Evolutionary conservation across 768 basidiomycete species (phyloP), one percentile per base, ranked within the genome.

Genomic region (Tephrocybe sp.): DNA sequence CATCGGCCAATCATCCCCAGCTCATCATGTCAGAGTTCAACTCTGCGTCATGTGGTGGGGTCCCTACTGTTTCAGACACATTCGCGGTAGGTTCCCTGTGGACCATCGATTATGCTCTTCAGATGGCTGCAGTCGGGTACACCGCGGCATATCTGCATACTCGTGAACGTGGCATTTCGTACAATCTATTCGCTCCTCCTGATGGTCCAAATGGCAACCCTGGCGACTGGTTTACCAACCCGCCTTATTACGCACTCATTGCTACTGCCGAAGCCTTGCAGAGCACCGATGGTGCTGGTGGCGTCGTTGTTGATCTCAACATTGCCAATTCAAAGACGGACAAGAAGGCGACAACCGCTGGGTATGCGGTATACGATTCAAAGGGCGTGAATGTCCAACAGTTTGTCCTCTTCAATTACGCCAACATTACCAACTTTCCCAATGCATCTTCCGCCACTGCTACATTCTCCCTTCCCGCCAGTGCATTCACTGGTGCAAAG

Each of bases 341-440:
- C 49, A 58, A 57, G 11, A 67, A 62, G 55, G 68, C 71, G 25
- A 72, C 71, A 18, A 69, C 69, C 31, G 74, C 77, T 52, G 70
- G 77, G 25, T 86, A 88, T 60, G 82, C 77, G 4, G 63, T 86
- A 22, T 83, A 83, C 67, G 80, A 86, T 52, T 69, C 78, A 29
- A 63, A 61, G 11, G 69, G 69, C 39, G 69, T 73, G 2, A 67
- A 68, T 1, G 61, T 78, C 21, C 62, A 68, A 27, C 67, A 70
- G 42, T 59, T 79, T 21, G 73, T 74, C 12, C 57, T 82, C 31
- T 76, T 82, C 63, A 80, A 82, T 55, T 80, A 67, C 55, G 73
- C 69, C 57, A 72, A 77, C 63, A 61, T 72, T 49, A 66, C 67
- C 36, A 51, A 45, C 29, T 51, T 66, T 54, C 72, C 68, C 60